Base-by-base conservation (phyloP, 768 basidiomycete species). In the Rubroboletus pulcherrimus region DNA sequence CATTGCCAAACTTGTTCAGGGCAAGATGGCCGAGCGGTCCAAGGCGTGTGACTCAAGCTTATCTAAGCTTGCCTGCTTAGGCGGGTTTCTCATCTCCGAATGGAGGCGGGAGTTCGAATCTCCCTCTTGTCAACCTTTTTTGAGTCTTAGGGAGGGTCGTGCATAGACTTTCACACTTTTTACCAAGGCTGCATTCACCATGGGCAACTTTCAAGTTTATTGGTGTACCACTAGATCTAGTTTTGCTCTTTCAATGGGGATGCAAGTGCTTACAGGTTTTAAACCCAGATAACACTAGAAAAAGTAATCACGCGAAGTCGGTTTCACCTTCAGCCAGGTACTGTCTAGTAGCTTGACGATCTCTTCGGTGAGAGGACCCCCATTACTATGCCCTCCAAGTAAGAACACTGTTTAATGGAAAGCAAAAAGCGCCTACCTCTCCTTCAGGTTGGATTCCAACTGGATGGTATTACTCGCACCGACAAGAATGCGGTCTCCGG, bases 1-100 rank as follows among this genome's bases (percentile, higher is more conserved):
- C 11, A 17, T 1, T 17, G 0, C 1, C 4, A 0, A 0, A 4
- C 0, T 4, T 33, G 5, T 5, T 30, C 24, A 56, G 50, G 77
- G 77, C 77, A 79, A 78, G 77, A 79, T 80, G 79, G 79, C 79
- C 80, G 79, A 80, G 79, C 76, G 79, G 79, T 80, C 78, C 69
- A 80, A 78, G 80, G 79, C 79, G 79, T 80, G 79, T 81, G 80
- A 80, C 80, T 80, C 78, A 80, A 81, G 78, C 76, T 70, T 49
- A 21, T 17, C 11, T 30, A 60, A 55, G 64, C 65, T 65, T 65
- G 56, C 64, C 66, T 66, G 66, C 64, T 46, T 7, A 54, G 26
- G 64, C 66, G 55, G 64, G 64, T 66, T 66, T 66, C 64, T 67
- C 66, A 66, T 66, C 64, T 67, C 64, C 63, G 64, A 26, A 69